Percentiles rank a stretch among this genome's conserved stretches.
These are phyloP conservation scores for Sporopachydermia lactativora DNA, from an alignment of 805 yeast genomes.

Conservation along the genomic window DNA sequence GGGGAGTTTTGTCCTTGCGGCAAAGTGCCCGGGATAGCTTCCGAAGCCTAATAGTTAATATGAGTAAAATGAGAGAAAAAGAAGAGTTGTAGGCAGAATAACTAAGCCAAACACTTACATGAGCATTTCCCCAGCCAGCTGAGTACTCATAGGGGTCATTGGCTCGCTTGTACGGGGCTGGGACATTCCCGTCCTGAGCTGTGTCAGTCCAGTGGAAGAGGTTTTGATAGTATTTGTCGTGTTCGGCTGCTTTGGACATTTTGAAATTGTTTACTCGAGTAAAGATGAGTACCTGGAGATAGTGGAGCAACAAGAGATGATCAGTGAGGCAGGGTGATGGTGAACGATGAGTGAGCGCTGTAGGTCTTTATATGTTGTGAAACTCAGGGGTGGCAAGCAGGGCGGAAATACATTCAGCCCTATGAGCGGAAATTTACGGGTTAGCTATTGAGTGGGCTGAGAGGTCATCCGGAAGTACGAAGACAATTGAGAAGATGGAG, in stretches of 20 bases:
- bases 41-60: conserved; percentile 6
- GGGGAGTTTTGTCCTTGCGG: conserved; percentile 16
- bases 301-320: no score
- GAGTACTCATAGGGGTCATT: conserved; percentile 1
- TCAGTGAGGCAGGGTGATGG: no score
- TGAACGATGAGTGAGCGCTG: no score
- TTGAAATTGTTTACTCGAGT: no score
- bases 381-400: no score
- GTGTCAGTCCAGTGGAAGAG: neutral
- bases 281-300: no score
- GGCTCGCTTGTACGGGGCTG: neutral
- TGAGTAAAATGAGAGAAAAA: neutral
- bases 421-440: no score
- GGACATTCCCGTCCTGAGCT: neutral
- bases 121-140: conserved; percentile 1
- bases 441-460: no score
- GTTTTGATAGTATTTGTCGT: conserved; percentile 1
- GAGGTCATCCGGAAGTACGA: no score
- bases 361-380: no score
- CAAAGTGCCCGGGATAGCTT: conserved; percentile 13
- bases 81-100: neutral
- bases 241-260: neutral
- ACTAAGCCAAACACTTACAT: conserved; percentile 1
- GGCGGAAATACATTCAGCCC: no score
- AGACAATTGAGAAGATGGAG: no score